Evolutionary conservation across 306 rosid species (phyloP), one percentile per base, ranked within the genome.

Genomic region (Trichosanthes cucumerina): DNA sequence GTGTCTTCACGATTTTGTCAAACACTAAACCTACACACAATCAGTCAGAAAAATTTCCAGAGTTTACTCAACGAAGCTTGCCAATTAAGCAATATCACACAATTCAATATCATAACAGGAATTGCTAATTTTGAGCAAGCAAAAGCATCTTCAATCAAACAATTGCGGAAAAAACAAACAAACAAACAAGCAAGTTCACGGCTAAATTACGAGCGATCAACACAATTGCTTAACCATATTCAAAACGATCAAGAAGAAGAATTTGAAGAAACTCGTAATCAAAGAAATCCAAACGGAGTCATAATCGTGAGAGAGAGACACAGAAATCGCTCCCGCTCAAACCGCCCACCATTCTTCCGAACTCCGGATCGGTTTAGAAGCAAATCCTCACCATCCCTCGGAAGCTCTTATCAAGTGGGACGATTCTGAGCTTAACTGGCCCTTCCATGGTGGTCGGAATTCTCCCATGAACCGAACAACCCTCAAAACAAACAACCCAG

Each of bases 251-350:
- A 76, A 56, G 28, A 28, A 13, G 38, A 7, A 62, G 9, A 9
- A 59, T 19, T 38, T 12, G 23, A 41, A 58, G 34, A 82, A 41
- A 92, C 97, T 96, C 75, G 97, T 90, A 6, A 94, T 89, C 98
- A 97, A 94, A 77, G 98, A 94, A 66, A 94, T 81, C 93, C 93
- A 94, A 53, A 89, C 88, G 73, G 96, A 90, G 79, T 81, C 84
- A 26, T 87, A 70, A 63, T 86, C 71, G 11, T 80, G 7, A 79
- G 97, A 92, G 78, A 94, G 98, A 24, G 97, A 90, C 9, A 94
- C 70, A 57, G 97, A 92, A 84, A 94, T 87, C 84, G 98, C 58
- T 92, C 95, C 3, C 96, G 96, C 63, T 83, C 78, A 79, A 86
- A 89, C 8, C 81, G 91, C 46, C 82, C 15, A 34, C 87, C 93